Conservation (phyloP, 164 flowering plant species). For the Piper longum region DNA sequence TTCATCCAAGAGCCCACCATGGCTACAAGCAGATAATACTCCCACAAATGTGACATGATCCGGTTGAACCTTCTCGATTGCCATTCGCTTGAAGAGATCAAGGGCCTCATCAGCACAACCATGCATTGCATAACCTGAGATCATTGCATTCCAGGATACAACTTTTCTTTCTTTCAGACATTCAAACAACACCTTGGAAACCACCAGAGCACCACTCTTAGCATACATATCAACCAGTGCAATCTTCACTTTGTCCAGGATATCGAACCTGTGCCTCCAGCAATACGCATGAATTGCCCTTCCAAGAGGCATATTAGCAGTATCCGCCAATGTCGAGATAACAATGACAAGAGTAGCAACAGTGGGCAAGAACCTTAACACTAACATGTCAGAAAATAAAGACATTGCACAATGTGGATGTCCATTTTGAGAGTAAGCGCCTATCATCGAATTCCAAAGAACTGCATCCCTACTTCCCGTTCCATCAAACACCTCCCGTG, state of each 20-base stretch:
- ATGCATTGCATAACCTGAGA: slow-evolving; percentile 13
- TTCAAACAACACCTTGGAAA: slow-evolving; percentile 8
- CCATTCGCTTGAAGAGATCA: slow-evolving; percentile 8
- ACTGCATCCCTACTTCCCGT: slow-evolving; percentile 7
- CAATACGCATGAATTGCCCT: slow-evolving; percentile 11
- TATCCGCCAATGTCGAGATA: slow-evolving; percentile 5
- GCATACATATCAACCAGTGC: slow-evolving; percentile 15
- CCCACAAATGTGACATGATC: slow-evolving; percentile 15
- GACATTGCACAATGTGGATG: slow-evolving; percentile 7
- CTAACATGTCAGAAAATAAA: slow-evolving; percentile 6
- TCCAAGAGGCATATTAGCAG: slow-evolving; percentile 7
- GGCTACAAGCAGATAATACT: slow-evolving; percentile 10
- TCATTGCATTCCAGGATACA: slow-evolving; percentile 15
- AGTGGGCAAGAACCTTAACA: slow-evolving; percentile 3
- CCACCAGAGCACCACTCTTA: slow-evolving; percentile 5
- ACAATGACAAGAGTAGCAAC: slow-evolving; percentile 11
- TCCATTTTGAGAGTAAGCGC: slow-evolving; percentile 10
- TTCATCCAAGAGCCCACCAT: slow-evolving; percentile 6
- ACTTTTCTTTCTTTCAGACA: slow-evolving; percentile 5
- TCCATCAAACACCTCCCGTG: slow-evolving; percentile 9
- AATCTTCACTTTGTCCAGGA: slow-evolving; percentile 8
- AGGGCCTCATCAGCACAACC: slow-evolving; percentile 12
- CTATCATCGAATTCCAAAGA: slow-evolving; percentile 12
- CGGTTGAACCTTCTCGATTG: not conserved
- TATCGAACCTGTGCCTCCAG: slow-evolving; percentile 8